Conservation (phyloP, 2,329 filamentous ascomycete species). For the Trichoderma aggressivum region DNA sequence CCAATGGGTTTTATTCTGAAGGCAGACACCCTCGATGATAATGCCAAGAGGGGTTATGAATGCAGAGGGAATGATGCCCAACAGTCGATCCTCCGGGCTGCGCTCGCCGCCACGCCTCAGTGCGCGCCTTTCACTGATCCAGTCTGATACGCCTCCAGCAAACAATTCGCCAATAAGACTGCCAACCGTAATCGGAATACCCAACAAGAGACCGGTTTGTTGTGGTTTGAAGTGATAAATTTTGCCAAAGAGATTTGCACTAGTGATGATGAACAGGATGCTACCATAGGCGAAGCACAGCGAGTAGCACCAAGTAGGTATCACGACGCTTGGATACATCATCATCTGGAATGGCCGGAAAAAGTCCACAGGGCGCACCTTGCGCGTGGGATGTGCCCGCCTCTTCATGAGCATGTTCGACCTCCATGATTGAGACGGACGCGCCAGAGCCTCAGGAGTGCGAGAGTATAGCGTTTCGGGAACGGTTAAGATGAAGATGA, state of each 20-base stretch:
- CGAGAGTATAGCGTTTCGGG: conserved; percentile 12
- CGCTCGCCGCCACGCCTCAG: conserved; percentile 1
- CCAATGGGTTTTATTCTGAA: conserved; percentile 10
- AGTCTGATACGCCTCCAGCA: conserved; percentile 8
- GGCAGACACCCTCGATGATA: conserved; percentile 7
- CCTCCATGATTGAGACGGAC: conserved; percentile 5
- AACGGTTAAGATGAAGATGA: neutral
- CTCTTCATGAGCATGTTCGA: conserved; percentile 13
- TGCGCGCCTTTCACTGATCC: conserved; percentile 10
- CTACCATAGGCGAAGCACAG: conserved; percentile 10
- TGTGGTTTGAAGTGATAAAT: conserved; percentile 9
- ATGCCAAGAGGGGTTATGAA: neutral
- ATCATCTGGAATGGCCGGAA: conserved; percentile 6
- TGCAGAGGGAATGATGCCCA: neutral
- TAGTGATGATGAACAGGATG: conserved; percentile 11
- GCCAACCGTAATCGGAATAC: conserved; percentile 8
- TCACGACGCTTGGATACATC: conserved; percentile 4
- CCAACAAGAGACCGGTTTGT: conserved; percentile 1
- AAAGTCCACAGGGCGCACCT: neutral
- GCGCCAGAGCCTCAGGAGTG: conserved; percentile 1
- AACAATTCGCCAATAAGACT: conserved; percentile 10
- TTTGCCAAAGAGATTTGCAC: conserved; percentile 4
- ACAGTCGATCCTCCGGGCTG: conserved; percentile 5
- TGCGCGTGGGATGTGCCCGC: conserved; percentile 8
- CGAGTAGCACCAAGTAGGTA: conserved; percentile 4